Evolutionary conservation across 176 grass and related monocot species (phyloP), one percentile per base, ranked within the genome.

Genomic region (Musa itinerans): DNA sequence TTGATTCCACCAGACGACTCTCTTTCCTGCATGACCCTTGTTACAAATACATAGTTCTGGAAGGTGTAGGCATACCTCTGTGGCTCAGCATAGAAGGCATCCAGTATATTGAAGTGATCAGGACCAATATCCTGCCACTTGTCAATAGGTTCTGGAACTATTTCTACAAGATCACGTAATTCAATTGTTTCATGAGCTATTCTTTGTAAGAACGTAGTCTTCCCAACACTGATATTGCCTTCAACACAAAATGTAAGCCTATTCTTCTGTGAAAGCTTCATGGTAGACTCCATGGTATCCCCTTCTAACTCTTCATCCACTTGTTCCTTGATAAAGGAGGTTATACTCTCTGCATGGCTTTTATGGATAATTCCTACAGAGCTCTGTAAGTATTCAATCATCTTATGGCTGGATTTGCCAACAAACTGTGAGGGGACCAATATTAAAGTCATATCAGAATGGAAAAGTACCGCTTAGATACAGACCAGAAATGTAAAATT

Each of bases 31-130:
- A 99, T 92, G 29, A 99, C 78, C 74, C 96, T 89, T 1, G 96
- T 99, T 71, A 95, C 89, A 84, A 99, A 99, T n/a, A 99, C 96
- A 72, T 99, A 95, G 85, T 99, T 99, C 50, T 99, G 96, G 69
- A 99, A 99, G 8, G 96, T 99, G 74, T 99, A 99, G 67, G 91
- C 96, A 81, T 99, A 99, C 78, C 89, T 83, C 23, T 92, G 69
- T 82, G 96, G 96, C 73, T 99, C 83, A 51, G 80, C 88, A 11
- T 99, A 99, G 79, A 99, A 95, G 51, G 88, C 86, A 84, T 88
- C 86, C 76, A 99, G 79, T 86, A 99, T 92, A 76, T 99, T 95
- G 58, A 99, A 99, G 83, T 99, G 86, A n/a, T 99, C 91, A 77
- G 91, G 91, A 10, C 96, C 96, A 58, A 95, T 79, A 79, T 99